Evolutionary conservation across 768 basidiomycete genomes (phyloP).

Genomic region (Rhodotorula babjevae): DNA sequence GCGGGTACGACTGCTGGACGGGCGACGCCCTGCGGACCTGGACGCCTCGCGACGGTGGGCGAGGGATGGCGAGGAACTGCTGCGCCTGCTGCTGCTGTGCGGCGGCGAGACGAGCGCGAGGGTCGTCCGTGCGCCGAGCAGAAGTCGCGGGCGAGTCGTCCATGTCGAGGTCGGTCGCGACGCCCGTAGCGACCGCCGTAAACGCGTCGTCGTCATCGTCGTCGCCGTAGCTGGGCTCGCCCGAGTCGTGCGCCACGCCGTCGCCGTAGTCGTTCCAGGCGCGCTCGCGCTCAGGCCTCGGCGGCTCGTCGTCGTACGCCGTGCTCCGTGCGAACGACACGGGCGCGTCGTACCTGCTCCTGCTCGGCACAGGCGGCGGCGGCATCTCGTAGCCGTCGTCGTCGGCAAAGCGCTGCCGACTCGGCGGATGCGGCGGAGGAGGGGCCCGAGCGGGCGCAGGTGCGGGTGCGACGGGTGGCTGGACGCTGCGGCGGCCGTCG

Average conservation of each 20-base stretch:
- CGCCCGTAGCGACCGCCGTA: slow-evolving; percentile 26
- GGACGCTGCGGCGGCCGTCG: background rate
- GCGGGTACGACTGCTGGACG: background rate
- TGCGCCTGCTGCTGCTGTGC: background rate
- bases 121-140: background rate
- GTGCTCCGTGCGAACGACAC: background rate
- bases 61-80: background rate
- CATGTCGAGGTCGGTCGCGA: slow-evolving; percentile 18
- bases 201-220: slow-evolving; percentile 29
- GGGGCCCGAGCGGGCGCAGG: background rate
- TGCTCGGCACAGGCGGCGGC: background rate
- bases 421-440: background rate
- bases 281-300: background rate
- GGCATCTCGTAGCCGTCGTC: background rate
- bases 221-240: background rate
- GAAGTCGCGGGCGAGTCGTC: background rate
- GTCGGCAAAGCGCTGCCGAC: too few relatives aligned
- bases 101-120: background rate
- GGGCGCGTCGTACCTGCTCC: background rate
- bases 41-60: slow-evolving; percentile 3
- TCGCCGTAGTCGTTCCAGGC: background rate
- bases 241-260: background rate
- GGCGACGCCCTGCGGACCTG: background rate
- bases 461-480: background rate
- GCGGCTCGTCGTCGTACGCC: background rate